Evolutionary conservation across 2,329 filamentous ascomycete genomes (phyloP), one percentile per base, ranked within the genome.

Genomic region (Trichoderma guizhouense): DNA sequence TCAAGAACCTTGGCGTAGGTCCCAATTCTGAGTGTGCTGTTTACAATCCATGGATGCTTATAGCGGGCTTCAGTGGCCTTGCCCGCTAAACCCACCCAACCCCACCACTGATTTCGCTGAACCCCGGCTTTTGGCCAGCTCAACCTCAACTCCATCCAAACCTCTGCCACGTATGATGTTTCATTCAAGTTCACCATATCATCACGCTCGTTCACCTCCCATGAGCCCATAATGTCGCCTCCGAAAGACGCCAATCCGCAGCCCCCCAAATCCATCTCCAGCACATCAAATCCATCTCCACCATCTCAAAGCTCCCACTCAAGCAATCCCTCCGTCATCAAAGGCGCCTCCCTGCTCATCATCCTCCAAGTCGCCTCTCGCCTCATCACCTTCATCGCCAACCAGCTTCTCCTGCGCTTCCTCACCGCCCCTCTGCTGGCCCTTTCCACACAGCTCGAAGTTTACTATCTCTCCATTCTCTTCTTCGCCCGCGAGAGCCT

Each of bases 401-500:
- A 98, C 83, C 95, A 99, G 81, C 81, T 97, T 47, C 88, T 99
- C 34, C 87, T 99, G 8, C 93, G 95, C 43, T 95, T 93, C 79
- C 85, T 98, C 58, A 97, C 94, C 1, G 95, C 96, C 0, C 88
- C 92, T 72, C 86, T 97, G 0, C 88, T 99, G 1, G 96, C 95
- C 7, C 86, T 97, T 6, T 92, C 95, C 2, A 92, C 95, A 0
- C 96, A 98, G 80, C 87, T 99, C 3, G 96, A 99, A 77, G 90
- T 98, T 1, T 98, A 95, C 81, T 95, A 95, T 72, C 92, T 97
- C 58, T 94, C 94, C 0, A 91, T 97, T n/a, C 87, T 99, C 0
- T 98, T 97, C 81, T 98, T 99, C 78, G 92, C 96, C 0, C 89
- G 96, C 51, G 96, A 99, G 82, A 95, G 92, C 77, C 84, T 98